Conservation (phyloP, 495 filamentous ascomycete species). For the Cryomyces minteri region DNA sequence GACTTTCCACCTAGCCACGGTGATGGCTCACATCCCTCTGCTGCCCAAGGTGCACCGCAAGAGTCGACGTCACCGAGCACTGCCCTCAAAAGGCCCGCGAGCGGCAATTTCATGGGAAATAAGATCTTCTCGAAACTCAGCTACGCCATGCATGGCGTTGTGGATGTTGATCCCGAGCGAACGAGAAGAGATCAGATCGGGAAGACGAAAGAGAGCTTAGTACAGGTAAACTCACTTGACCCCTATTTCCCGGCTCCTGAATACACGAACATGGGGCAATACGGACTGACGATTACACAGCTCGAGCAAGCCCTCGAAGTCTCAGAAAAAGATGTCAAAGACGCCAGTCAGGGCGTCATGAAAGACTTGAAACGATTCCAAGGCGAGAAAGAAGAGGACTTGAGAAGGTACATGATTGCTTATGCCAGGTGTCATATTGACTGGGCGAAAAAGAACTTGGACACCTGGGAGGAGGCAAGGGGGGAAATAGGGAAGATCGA, state of each 20-base stretch:
- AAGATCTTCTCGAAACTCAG: conserved; percentile 91
- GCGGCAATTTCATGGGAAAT: conserved; percentile 68
- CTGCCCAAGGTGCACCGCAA: conserved; percentile 23
- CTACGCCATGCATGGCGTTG: conserved; percentile 88
- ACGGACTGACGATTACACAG: conserved; percentile 19
- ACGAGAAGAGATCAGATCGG: conserved; percentile 86
- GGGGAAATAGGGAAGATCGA: conserved; percentile 85
- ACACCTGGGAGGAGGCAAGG: conserved; percentile 89
- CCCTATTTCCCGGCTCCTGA: not conserved
- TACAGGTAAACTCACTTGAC: conserved; percentile 28
- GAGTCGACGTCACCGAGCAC: conserved; percentile 19
- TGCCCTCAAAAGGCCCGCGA: conserved; percentile 49
- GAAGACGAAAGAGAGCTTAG: conserved; percentile 65
- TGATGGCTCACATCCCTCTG: conserved; percentile 36
- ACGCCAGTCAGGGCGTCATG: conserved; percentile 70
- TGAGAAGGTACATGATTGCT: conserved; percentile 83
- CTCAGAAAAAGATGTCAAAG: conserved; percentile 74
- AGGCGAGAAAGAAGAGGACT: conserved; percentile 80
- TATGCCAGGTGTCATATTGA: conserved; percentile 91
- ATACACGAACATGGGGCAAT: not conserved
- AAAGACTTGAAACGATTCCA: conserved; percentile 87
- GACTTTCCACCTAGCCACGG: conserved; percentile 86
- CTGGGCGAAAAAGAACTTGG: conserved; percentile 95
- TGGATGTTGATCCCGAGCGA: conserved; percentile 85
- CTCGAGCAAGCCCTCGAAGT: conserved; percentile 79